Percentiles rank a stretch among this genome's conserved stretches.
phyloP scores from a whole-genome alignment of 768 basidiomycete species.

The Hortiboletus campestris region DNA sequence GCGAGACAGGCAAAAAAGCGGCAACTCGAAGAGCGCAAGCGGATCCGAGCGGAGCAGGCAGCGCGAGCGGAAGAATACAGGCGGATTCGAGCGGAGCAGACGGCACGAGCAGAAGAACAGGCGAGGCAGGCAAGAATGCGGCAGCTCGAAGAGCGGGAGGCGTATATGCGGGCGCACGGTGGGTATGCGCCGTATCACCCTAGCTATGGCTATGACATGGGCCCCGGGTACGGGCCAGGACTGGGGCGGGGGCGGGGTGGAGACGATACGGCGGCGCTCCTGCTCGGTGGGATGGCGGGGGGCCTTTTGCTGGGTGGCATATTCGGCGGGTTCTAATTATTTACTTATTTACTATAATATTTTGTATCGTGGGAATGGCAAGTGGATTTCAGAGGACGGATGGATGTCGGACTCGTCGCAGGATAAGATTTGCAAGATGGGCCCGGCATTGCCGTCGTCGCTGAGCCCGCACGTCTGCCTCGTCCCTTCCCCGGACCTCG shows the following conservation, averaged over 20 bases:
- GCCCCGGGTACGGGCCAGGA: background rate
- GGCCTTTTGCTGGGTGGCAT: conserved; percentile 44
- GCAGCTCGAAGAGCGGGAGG: conserved; percentile 31
- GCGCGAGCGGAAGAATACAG: conserved; percentile 26
- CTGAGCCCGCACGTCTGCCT: conserved; percentile 82
- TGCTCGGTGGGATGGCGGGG: conserved; percentile 35
- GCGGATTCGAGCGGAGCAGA: conserved; percentile 32
- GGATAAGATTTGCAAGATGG: conserved; percentile 33
- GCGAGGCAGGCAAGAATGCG: conserved; percentile 19
- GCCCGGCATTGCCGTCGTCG: conserved; percentile 62
- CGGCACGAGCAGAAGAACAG: conserved; percentile 21
- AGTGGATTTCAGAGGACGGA: background rate
- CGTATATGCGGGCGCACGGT: conserved; percentile 34
- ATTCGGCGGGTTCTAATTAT: conserved; percentile 38
- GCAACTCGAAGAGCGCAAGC: conserved; percentile 23
- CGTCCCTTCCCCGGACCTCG: conserved; percentile 67
- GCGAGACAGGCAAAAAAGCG: conserved; percentile 16
- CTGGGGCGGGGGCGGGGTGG: background rate
- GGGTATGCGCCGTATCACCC: conserved; percentile 32
- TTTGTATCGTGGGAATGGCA: conserved; percentile 3
- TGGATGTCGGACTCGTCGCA: background rate
- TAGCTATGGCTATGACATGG: conserved; percentile 2
- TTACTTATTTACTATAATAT: conserved; percentile 2
- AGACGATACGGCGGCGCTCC: conserved; percentile 23
- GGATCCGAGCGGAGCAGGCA: no score